Evolutionary conservation across 2,329 filamentous ascomycete genomes (phyloP).

Genomic region (Colletotrichum nymphaeae): DNA sequence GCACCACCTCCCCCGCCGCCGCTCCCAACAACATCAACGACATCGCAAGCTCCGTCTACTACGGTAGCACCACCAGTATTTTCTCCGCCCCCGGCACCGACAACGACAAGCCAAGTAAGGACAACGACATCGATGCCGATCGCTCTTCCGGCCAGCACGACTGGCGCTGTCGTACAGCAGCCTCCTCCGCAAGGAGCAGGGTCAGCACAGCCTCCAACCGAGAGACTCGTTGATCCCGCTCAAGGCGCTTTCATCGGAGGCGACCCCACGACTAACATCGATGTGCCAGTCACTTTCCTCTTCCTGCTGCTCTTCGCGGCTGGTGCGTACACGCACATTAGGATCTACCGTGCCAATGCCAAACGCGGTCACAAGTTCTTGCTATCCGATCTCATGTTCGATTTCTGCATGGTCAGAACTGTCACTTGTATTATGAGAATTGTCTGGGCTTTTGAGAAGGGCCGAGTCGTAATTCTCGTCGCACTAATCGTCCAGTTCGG

Average conservation of each 20-base stretch:
- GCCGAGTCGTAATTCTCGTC: conserved; percentile 45
- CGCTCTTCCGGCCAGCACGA: conserved; percentile 26
- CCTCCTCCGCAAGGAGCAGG: neutral
- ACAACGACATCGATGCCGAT: neutral
- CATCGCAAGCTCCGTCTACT: neutral
- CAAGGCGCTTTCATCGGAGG: conserved; percentile 26
- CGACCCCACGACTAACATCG: conserved; percentile 30
- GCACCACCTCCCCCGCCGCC: neutral
- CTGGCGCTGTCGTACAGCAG: neutral
- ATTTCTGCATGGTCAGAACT: conserved; percentile 50
- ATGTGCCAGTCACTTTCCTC: conserved; percentile 40
- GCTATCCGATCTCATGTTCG: conserved; percentile 50
- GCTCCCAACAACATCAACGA: neutral
- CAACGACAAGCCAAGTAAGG: neutral
- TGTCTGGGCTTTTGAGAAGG: conserved; percentile 44
- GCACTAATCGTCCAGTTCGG: conserved; percentile 51
- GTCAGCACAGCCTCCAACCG: neutral
- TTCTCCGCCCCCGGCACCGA: neutral
- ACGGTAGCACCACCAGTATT: neutral
- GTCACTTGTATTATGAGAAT: conserved; percentile 50
- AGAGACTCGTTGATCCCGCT: conserved; percentile 21
- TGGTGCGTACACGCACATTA: conserved; percentile 41
- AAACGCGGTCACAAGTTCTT: conserved; percentile 52
- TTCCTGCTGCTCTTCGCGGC: conserved; percentile 42
- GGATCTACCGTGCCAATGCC: conserved; percentile 43